phyloP scores from a whole-genome alignment of 179 eudicot species.

The Carnegiea gigantea region DNA sequence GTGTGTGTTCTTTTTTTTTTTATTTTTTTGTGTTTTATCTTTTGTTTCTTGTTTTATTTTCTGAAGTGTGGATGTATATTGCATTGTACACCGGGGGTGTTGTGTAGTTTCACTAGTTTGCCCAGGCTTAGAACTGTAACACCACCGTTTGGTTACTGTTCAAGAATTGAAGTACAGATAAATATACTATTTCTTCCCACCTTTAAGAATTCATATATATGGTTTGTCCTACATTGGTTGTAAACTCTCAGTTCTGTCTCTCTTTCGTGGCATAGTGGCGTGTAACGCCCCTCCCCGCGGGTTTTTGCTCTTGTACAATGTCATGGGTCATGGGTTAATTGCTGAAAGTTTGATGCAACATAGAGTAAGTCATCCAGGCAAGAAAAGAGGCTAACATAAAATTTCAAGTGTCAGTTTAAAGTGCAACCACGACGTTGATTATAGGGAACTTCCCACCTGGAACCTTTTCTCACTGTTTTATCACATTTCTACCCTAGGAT shows the following conservation, averaged over 20 bases:
- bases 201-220: not conserved
- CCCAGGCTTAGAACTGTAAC: not conserved
- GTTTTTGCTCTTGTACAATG: not conserved
- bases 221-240: not conserved
- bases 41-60: not conserved
- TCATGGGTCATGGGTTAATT: not conserved
- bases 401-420: not conserved
- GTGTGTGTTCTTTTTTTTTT: too few species aligned
- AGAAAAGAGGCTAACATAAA: not conserved
- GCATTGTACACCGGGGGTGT: not conserved
- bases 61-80: not conserved
- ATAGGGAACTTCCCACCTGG: not conserved
- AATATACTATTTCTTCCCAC: not conserved
- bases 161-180: not conserved
- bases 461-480: not conserved
- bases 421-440: not conserved
- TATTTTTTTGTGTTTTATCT: not conserved
- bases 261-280: too few species aligned
- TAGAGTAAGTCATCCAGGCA: not conserved
- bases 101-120: not conserved
- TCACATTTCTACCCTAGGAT: not conserved
- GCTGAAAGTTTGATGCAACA: not conserved
- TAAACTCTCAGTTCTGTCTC: too few species aligned
- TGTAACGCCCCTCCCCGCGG: too few species aligned
- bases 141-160: not conserved